These are phyloP conservation scores for Pythium aquatile DNA, from an alignment of 352 stramenopile species.

Conservation along the genomic window DNA sequence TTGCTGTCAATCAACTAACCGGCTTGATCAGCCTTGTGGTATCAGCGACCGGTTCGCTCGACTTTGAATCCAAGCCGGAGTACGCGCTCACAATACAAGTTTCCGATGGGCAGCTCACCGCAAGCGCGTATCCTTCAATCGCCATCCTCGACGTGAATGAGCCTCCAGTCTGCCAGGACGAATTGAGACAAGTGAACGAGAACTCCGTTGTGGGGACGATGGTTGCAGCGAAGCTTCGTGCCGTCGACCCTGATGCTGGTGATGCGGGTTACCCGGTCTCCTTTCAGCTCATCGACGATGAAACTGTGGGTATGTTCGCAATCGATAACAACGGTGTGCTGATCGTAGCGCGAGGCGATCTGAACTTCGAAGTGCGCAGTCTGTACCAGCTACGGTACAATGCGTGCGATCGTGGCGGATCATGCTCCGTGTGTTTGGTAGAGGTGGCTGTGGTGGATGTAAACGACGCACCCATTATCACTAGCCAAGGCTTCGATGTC, in stretches of 20 bases:
- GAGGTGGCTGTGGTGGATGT: conserved; percentile 16
- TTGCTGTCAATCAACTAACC: conserved; percentile 10
- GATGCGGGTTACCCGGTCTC: conserved; percentile 16
- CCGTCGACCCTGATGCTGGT: conserved; percentile 18
- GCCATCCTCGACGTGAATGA: conserved; percentile 30
- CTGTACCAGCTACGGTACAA: conserved; percentile 13
- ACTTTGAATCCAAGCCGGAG: conserved; percentile 20
- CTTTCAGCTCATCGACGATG: conserved; percentile 16
- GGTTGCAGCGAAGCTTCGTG: not conserved
- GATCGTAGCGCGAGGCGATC: conserved; percentile 1
- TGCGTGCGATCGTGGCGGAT: conserved; percentile 19
- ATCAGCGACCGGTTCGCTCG: not conserved
- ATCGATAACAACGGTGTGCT: conserved; percentile 9
- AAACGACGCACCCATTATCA: conserved; percentile 27
- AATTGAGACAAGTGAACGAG: conserved; percentile 15
- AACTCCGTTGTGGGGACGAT: conserved; percentile 22
- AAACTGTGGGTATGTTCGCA: conserved; percentile 13
- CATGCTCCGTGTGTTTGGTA: conserved; percentile 24
- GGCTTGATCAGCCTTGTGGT: conserved; percentile 4
- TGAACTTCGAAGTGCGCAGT: conserved; percentile 25
- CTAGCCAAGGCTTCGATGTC: conserved; percentile 26
- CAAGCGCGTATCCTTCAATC: conserved; percentile 5
- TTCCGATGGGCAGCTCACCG: conserved; percentile 19
- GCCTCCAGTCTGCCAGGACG: conserved; percentile 18
- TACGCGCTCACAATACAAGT: conserved; percentile 19